These are phyloP conservation scores for Cynanchum wilfordii DNA, from an alignment of 257 asterid genomes.

Conservation along the genomic window DNA sequence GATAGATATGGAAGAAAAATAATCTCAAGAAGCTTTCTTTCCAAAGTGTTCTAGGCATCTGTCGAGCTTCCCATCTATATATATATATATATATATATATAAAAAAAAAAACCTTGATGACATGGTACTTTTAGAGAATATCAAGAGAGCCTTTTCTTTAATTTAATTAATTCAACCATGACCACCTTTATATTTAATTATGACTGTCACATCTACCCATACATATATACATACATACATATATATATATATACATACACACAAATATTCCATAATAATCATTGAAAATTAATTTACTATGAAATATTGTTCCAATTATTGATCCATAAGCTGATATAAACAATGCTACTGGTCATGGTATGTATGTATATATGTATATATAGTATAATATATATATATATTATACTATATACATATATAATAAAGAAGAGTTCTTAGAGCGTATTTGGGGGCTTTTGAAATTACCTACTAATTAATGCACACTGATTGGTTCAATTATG, in stretches of 20 bases:
- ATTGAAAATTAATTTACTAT: slow-evolving; percentile 1
- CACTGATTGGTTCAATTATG: background rate
- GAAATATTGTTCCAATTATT: slow-evolving; percentile 13
- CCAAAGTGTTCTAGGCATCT: background rate
- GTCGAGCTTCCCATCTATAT: background rate
- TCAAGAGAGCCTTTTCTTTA: background rate
- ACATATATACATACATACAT: background rate
- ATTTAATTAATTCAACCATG: background rate
- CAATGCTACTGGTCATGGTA: background rate
- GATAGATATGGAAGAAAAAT: background rate
- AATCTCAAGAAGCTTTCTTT: background rate
- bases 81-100: background rate
- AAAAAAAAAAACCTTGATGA: slow-evolving; percentile 36
- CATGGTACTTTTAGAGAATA: slow-evolving; percentile 22
- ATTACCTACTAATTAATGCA: background rate
- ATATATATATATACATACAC: background rate
- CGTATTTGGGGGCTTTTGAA: too few relatives aligned
- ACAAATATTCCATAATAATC: slow-evolving; percentile 7
- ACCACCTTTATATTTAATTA: background rate
- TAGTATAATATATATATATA: too few relatives aligned
- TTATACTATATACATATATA: too few relatives aligned
- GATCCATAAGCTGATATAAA: slow-evolving; percentile 9
- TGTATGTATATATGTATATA: background rate
- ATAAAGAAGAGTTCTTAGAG: too few relatives aligned
- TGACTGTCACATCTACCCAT: background rate